phyloP scores from a whole-genome alignment of 2,329 filamentous ascomycete species.

The Stagonosporopsis vannaccii region DNA sequence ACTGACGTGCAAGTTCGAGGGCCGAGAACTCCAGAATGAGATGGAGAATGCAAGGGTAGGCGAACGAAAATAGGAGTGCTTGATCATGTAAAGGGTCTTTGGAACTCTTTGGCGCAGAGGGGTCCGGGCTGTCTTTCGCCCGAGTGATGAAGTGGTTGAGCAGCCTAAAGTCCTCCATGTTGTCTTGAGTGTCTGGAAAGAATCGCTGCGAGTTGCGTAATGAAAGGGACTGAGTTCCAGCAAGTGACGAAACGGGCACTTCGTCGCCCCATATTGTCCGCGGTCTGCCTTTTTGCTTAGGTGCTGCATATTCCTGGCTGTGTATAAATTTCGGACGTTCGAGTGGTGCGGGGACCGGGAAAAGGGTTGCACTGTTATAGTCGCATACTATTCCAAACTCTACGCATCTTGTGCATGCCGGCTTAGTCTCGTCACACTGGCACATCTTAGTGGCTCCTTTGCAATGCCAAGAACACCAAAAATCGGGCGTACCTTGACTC shows the following conservation, averaged over 20 bases:
- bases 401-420: not conserved
- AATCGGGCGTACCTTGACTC: not conserved
- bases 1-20: not conserved
- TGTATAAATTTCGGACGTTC: not conserved
- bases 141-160: not conserved
- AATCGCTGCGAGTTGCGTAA: not conserved
- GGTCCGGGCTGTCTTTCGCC: not conserved
- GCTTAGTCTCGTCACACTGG: not conserved
- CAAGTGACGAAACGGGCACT: not conserved
- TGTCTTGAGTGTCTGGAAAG: not conserved
- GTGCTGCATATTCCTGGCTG: not conserved
- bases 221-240: not conserved
- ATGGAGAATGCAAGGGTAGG: constrained; percentile 1
- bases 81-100: not conserved
- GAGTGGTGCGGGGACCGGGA: not conserved
- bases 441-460: not conserved
- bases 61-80: not conserved
- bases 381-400: not conserved
- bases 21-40: not conserved
- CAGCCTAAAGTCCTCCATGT: not conserved
- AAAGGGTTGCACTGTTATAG: not conserved
- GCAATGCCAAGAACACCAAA: not conserved
- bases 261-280: not conserved
- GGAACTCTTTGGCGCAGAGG: not conserved
- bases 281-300: not conserved